Evolutionary conservation across 2,329 filamentous ascomycete species (phyloP), one percentile per base, ranked within the genome.

Genomic region (Fonsecaea multimorphosa): DNA sequence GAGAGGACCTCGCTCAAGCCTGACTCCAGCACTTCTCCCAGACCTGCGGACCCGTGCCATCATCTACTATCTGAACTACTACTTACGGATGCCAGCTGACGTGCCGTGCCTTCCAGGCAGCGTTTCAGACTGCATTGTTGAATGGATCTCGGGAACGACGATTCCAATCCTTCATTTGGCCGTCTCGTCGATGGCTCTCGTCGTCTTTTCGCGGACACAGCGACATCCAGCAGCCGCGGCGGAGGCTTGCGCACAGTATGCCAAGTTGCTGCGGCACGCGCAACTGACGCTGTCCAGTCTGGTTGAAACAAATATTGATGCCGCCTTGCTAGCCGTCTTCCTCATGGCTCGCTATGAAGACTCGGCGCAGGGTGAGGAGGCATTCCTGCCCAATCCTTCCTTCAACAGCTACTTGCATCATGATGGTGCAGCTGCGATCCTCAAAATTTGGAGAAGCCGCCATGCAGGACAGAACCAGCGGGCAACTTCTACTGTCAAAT

Each of bases 391-490:
- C 3, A n/a, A 31, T 29, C 49, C 11, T 14, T n/a, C 54, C 14
- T 24, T 58, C 27, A 51, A 19, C 29, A 69, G 77, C n/a, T 82
- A 81, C 65, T 82, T 73, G 16, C 75, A 76, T 68, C 71, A 75
- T 63, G 70, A 74, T 67, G 75, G 75, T 16, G 73, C 73, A 9
- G 56, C 73, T 51, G 73, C 73, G 9, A 69, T 76, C 31, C 52
- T 77, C 53, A 75, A 73, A 53, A 44, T 69, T 16, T 77, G 75
- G 75, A 70, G 70, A 14, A 67, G 74, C 11, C 59, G 61, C 3
- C 44, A 65, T 1, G 40, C 49, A 32, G 14, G n/a, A 9, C 19
- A 14, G 19, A 32, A 52, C 1, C 58, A 40, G 5, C 54, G 63
- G 22, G 61, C 68, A 32, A 70, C 73, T 12, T 53, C 63, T 46